These are phyloP conservation scores for Saccharum spontaneum DNA, from an alignment of 176 grass and related monocot genomes.

Conservation along the genomic window DNA sequence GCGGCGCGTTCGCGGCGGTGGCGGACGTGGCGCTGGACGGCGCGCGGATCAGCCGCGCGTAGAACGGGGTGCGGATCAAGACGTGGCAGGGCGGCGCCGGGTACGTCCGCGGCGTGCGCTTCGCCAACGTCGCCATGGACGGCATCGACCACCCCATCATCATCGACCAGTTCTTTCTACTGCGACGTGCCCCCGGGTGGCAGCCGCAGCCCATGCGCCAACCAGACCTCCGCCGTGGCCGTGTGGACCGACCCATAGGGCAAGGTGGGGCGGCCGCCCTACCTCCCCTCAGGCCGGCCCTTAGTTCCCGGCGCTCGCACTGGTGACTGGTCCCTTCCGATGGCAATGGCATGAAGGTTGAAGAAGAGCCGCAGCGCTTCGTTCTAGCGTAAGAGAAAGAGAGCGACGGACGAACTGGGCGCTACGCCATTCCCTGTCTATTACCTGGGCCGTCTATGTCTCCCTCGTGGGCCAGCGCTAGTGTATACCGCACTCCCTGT, in stretches of 20 bases:
- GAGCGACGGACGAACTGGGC: no score
- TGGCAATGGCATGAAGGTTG: no score
- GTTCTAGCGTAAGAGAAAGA: no score
- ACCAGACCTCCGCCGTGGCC: slow-evolving; percentile 54
- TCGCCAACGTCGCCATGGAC: slow-evolving; percentile 63
- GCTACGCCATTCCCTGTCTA: no score
- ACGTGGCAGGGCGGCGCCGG: slow-evolving; percentile 94
- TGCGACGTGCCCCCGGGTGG: slow-evolving; percentile 47
- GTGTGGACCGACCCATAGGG: slow-evolving; percentile 35
- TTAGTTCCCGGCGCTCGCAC: background rate
- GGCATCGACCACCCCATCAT: slow-evolving; percentile 83
- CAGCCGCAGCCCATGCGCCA: slow-evolving; percentile 21
- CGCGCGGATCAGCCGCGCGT: slow-evolving; percentile 49
- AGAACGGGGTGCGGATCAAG: slow-evolving; percentile 91
- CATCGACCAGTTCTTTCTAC: slow-evolving; percentile 99
- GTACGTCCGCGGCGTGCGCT: slow-evolving; percentile 57
- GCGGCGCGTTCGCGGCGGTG: slow-evolving; percentile 56
- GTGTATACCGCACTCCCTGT: no score
- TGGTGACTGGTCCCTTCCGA: no score
- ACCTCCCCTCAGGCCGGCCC: no score
- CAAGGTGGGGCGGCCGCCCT: no score
- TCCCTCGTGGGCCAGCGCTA: no score
- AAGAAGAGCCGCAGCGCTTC: no score
- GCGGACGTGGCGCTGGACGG: slow-evolving; percentile 53
- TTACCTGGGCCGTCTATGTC: no score